These are phyloP conservation scores for Pseudogymnoascus sp. DNA, from an alignment of 2,329 filamentous ascomycete species.

Conservation along the genomic window DNA sequence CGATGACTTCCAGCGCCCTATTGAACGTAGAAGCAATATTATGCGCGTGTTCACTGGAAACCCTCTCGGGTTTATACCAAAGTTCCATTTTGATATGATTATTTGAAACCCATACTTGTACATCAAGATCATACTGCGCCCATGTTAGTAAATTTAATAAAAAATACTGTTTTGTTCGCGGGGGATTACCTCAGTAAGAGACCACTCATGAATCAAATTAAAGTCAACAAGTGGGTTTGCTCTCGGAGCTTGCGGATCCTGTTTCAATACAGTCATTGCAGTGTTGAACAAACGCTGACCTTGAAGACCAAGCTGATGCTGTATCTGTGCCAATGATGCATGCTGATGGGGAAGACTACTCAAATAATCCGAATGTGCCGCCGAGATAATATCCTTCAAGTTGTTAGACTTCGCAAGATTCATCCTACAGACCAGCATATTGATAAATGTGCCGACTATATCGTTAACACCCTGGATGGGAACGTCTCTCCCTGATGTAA, in stretches of 20 bases:
- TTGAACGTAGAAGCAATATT: slow-evolving; percentile 34
- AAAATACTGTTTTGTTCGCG: not conserved
- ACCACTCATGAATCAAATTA: not conserved
- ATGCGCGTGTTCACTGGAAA: slow-evolving; percentile 33
- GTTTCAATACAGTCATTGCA: slow-evolving; percentile 1
- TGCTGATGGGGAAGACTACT: slow-evolving; percentile 29
- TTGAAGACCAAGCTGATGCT: slow-evolving; percentile 20
- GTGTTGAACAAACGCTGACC: slow-evolving; percentile 21
- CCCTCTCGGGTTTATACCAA: slow-evolving; percentile 35
- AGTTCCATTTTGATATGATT: slow-evolving; percentile 30
- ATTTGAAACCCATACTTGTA: slow-evolving; percentile 15
- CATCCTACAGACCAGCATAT: slow-evolving; percentile 30
- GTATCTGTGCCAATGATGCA: slow-evolving; percentile 38
- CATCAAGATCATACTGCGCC: not conserved
- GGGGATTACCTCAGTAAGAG: not conserved
- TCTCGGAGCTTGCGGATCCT: not conserved
- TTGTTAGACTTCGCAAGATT: not conserved
- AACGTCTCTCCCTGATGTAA: slow-evolving; percentile 37
- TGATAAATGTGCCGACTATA: slow-evolving; percentile 33
- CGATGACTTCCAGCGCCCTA: slow-evolving; percentile 29
- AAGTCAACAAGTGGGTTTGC: not conserved
- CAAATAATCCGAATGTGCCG: slow-evolving; percentile 22
- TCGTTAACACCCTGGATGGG: slow-evolving; percentile 38
- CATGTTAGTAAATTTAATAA: slow-evolving; percentile 10
- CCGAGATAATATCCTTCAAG: not conserved